A percentile compares a stretch with the other conserved stretches of the same genome.
Evolutionary conservation across 495 filamentous ascomycete genomes (phyloP).

Genomic region (Rhypophila decipiens): DNA sequence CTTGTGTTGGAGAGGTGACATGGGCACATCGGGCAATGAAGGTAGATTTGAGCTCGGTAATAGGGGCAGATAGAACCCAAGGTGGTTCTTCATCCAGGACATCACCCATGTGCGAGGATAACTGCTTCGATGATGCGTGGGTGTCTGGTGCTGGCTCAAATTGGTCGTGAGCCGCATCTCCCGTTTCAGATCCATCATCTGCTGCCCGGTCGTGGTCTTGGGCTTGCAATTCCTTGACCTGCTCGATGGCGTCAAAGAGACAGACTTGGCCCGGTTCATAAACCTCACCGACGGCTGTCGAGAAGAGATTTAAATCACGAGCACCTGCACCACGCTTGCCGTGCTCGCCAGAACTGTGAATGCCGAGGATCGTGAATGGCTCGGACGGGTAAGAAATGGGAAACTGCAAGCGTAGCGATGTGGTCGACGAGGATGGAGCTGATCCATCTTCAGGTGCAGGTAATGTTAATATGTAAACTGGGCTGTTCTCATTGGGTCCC

Average conservation of each 20-base stretch:
- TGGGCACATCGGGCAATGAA: slow-evolving; percentile 72
- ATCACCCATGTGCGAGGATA: background rate
- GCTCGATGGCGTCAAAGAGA: slow-evolving; percentile 79
- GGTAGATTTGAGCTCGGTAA: slow-evolving; percentile 79
- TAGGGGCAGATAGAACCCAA: slow-evolving; percentile 65
- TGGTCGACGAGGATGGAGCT: background rate
- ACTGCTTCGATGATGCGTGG: background rate
- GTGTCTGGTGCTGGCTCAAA: background rate
- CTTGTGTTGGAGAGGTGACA: slow-evolving; percentile 63
- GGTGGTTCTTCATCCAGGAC: slow-evolving; percentile 35
- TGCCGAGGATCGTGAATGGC: slow-evolving; percentile 65
- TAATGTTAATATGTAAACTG: slow-evolving; percentile 46
- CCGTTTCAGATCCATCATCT: background rate
- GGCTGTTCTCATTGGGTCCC: slow-evolving; percentile 9
- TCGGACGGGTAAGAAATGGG: slow-evolving; percentile 62
- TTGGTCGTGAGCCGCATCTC: background rate
- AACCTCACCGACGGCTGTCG: slow-evolving; percentile 56
- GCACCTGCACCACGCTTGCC: slow-evolving; percentile 62
- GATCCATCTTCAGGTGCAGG: slow-evolving; percentile 25
- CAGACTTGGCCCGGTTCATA: slow-evolving; percentile 74
- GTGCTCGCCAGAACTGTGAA: slow-evolving; percentile 49
- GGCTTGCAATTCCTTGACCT: slow-evolving; percentile 35
- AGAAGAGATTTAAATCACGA: slow-evolving; percentile 57
- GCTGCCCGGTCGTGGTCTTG: slow-evolving; percentile 6
- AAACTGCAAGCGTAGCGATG: slow-evolving; percentile 60